Evolutionary conservation across 345 rosid genomes (phyloP).

Genomic region (Euphorbia pulcherrima): DNA sequence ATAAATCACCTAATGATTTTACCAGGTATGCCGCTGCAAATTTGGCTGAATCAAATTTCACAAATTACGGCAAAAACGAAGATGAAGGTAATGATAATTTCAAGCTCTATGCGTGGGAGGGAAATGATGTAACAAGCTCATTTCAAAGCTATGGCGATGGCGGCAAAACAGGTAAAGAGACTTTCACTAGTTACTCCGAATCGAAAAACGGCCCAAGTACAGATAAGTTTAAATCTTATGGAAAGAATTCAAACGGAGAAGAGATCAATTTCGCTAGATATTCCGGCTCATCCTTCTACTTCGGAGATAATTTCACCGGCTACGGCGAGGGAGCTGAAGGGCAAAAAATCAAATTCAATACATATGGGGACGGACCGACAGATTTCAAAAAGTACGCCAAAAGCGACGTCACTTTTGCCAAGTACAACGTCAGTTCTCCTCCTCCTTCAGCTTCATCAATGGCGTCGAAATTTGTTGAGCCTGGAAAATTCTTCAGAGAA

Average conservation of each 20-base stretch:
- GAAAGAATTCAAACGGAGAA: slow-evolving; percentile 42
- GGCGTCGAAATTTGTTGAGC: slow-evolving; percentile 53
- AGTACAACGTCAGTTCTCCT: slow-evolving; percentile 34
- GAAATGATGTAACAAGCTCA: not conserved
- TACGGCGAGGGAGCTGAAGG: slow-evolving; percentile 47
- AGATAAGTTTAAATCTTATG: slow-evolving; percentile 62
- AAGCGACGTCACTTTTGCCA: slow-evolving; percentile 41
- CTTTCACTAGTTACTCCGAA: slow-evolving; percentile 56
- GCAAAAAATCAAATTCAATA: slow-evolving; percentile 40
- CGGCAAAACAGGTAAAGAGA: slow-evolving; percentile 25
- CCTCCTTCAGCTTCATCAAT: slow-evolving; percentile 21
- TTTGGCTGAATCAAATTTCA: slow-evolving; percentile 56
- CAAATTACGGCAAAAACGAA: slow-evolving; percentile 49
- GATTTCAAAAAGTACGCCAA: slow-evolving; percentile 50
- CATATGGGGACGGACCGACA: slow-evolving; percentile 40
- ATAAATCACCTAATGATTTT: slow-evolving; percentile 50
- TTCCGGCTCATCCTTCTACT: slow-evolving; percentile 41
- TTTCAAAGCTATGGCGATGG: slow-evolving; percentile 6
- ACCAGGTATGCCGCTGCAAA: slow-evolving; percentile 45
- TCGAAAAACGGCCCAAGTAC: slow-evolving; percentile 50
- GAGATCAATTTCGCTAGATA: slow-evolving; percentile 47
- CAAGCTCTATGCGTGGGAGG: not conserved
- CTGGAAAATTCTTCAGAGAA: slow-evolving; percentile 75
- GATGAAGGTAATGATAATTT: slow-evolving; percentile 17
- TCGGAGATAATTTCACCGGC: slow-evolving; percentile 52